Evolutionary conservation across 768 basidiomycete species (phyloP).

Genomic region (Termitomyces sp.): DNA sequence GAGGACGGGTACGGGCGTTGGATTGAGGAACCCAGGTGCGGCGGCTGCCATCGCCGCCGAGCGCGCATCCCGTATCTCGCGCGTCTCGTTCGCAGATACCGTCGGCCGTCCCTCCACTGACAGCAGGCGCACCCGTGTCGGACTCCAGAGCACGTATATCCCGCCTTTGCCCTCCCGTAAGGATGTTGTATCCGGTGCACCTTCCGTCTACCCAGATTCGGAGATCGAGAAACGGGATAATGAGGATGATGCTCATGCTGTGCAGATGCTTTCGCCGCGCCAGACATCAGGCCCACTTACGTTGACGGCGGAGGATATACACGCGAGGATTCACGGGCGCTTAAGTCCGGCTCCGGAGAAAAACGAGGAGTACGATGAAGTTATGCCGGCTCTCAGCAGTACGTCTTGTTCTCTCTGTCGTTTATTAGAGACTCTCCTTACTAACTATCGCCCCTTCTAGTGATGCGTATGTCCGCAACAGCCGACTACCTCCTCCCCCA

Average conservation of each 20-base stretch:
- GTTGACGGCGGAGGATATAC: slow-evolving; percentile 61
- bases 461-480: slow-evolving; percentile 58
- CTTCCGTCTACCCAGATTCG: slow-evolving; percentile 13
- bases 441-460: too few relatives aligned
- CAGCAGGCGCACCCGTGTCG: slow-evolving; percentile 32
- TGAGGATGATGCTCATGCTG: not conserved
- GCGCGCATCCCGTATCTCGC: slow-evolving; percentile 47
- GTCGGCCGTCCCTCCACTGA: slow-evolving; percentile 36
- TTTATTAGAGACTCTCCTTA: too few relatives aligned
- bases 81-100: slow-evolving; percentile 67
- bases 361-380: slow-evolving; percentile 43
- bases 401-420: slow-evolving; percentile 23
- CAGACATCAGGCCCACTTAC: slow-evolving; percentile 39
- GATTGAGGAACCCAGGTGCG: slow-evolving; percentile 46
- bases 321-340: slow-evolving; percentile 40
- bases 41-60: slow-evolving; percentile 23
- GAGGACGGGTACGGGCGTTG: slow-evolving; percentile 44
- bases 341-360: slow-evolving; percentile 13
- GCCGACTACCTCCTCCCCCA: slow-evolving; percentile 29
- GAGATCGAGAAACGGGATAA: slow-evolving; percentile 11
- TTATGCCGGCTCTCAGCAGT: slow-evolving; percentile 70
- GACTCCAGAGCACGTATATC: slow-evolving; percentile 33
- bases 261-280: slow-evolving; percentile 26
- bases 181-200: slow-evolving; percentile 3
- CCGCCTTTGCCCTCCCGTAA: slow-evolving; percentile 31